Evolutionary conservation across 2,329 filamentous ascomycete genomes (phyloP).

Genomic region (Setomelanomma holmii): DNA sequence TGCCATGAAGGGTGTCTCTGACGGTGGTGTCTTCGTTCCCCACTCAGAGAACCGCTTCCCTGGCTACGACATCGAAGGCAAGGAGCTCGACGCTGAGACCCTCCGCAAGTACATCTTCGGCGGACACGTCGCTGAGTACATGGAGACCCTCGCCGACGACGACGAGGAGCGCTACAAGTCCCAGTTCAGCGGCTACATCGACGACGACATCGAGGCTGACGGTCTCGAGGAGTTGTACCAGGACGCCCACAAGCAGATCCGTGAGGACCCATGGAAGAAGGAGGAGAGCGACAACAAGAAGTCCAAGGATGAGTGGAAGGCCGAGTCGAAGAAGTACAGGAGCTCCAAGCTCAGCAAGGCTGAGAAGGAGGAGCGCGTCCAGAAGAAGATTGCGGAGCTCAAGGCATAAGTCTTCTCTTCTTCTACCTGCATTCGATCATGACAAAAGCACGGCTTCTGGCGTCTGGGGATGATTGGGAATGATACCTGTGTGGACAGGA

Average conservation of each 20-base stretch:
- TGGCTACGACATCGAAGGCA: constrained; percentile 93
- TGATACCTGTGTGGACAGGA: constrained; percentile 33
- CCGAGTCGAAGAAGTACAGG: constrained; percentile 90
- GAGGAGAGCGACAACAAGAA: constrained; percentile 81
- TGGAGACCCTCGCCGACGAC: constrained; percentile 99
- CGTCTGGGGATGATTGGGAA: constrained; percentile 45
- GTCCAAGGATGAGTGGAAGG: constrained; percentile 97
- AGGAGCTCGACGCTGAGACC: constrained; percentile 96
- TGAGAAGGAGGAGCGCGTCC: constrained; percentile 81
- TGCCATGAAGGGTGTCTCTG: constrained; percentile 99
- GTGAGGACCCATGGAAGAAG: constrained; percentile 98
- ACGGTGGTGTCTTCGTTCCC: constrained; percentile 94
- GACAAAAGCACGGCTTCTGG: constrained; percentile 46
- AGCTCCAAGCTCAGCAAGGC: constrained; percentile 79
- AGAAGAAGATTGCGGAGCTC: constrained; percentile 90
- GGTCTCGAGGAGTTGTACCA: constrained; percentile 95
- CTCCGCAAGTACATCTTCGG: constrained; percentile 99
- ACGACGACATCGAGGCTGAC: constrained; percentile 95
- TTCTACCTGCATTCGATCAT: constrained; percentile 31
- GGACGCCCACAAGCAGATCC: constrained; percentile 95
- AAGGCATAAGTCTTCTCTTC: constrained; percentile 52
- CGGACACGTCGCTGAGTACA: constrained; percentile 99
- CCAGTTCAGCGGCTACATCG: constrained; percentile 98
- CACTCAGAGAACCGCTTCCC: constrained; percentile 99
- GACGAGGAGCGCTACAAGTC: constrained; percentile 99